Evolutionary conservation across 2,329 filamentous ascomycete species (phyloP).

Genomic region (Exophiala aquamarina): DNA sequence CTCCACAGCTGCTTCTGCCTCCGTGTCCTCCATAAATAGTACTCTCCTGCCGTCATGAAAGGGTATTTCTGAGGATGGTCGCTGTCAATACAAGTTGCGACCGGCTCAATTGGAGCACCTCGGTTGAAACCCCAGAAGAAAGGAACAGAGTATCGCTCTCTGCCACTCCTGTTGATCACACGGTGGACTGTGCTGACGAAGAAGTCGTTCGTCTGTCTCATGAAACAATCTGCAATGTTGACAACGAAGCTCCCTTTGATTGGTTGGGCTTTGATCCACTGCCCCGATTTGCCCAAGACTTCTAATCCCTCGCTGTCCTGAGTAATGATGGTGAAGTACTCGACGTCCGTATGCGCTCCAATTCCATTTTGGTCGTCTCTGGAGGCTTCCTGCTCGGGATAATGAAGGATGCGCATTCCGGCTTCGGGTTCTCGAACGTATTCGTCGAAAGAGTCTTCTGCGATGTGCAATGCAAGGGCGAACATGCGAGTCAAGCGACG

Average conservation of each 20-base stretch:
- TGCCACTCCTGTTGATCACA: conserved; percentile 44
- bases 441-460: conserved; percentile 42
- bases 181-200: conserved; percentile 54
- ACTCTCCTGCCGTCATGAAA: too few species aligned
- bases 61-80: too few species aligned
- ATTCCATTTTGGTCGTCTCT: conserved; percentile 37
- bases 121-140: conserved; percentile 25
- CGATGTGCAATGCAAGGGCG: conserved; percentile 42
- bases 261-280: conserved; percentile 43
- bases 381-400: conserved; percentile 37
- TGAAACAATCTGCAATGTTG: conserved; percentile 51
- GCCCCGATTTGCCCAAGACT: conserved; percentile 42
- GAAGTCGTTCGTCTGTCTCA: conserved; percentile 51
- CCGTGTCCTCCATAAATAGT: too few species aligned
- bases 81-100: too few species aligned
- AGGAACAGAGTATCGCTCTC: conserved; percentile 17
- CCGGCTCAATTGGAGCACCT: too few species aligned
- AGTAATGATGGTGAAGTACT: conserved; percentile 54
- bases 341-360: conserved; percentile 49
- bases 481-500: conserved; percentile 40
- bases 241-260: conserved; percentile 45
- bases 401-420: conserved; percentile 40
- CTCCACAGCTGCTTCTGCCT: too few species aligned
- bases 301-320: conserved; percentile 55
- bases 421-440: conserved; percentile 34